These are phyloP conservation scores for Blastobotrys buckinghamii DNA, from an alignment of 1,139 yeast genomes.

Conservation along the genomic window DNA sequence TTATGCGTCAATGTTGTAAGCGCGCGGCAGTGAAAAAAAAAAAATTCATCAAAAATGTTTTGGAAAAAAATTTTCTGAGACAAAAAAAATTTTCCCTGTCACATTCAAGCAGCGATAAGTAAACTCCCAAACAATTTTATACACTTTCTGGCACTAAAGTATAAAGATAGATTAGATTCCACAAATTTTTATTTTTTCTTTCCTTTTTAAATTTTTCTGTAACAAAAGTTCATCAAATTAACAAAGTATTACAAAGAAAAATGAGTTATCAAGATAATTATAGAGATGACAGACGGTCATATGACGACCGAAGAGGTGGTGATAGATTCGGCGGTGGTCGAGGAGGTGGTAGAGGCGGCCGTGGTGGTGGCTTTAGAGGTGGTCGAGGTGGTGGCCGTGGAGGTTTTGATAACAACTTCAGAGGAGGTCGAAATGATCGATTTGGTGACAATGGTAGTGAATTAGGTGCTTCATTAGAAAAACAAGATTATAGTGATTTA, in stretches of 20 bases:
- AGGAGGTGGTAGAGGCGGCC: neutral
- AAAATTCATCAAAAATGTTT: neutral
- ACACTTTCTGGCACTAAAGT: too few relatives aligned
- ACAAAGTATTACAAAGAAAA: constrained; percentile 1
- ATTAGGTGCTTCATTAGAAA: constrained; percentile 46
- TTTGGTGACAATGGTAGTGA: constrained; percentile 36
- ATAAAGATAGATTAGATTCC: neutral
- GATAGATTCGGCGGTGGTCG: constrained; percentile 11
- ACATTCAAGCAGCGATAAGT: too few relatives aligned
- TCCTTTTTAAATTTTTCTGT: neutral
- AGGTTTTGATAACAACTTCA: constrained; percentile 28
- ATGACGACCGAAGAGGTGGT: constrained; percentile 14
- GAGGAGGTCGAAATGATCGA: constrained; percentile 18
- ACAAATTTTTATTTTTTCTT: neutral
- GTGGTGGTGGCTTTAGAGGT: constrained; percentile 14
- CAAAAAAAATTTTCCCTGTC: too few relatives aligned
- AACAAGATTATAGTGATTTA: constrained; percentile 71
- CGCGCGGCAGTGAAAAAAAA: neutral
- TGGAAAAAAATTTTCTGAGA: too few relatives aligned
- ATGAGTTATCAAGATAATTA: constrained; percentile 15
- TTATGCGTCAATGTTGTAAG: too few relatives aligned
- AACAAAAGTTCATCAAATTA: constrained; percentile 3
- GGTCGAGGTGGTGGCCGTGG: constrained; percentile 10
- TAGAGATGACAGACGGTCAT: constrained; percentile 21
- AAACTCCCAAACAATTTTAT: neutral